Evolutionary conservation across 805 yeast genomes (phyloP), one percentile per base, ranked within the genome.

Genomic region (Metschnikowia lochheadii): DNA sequence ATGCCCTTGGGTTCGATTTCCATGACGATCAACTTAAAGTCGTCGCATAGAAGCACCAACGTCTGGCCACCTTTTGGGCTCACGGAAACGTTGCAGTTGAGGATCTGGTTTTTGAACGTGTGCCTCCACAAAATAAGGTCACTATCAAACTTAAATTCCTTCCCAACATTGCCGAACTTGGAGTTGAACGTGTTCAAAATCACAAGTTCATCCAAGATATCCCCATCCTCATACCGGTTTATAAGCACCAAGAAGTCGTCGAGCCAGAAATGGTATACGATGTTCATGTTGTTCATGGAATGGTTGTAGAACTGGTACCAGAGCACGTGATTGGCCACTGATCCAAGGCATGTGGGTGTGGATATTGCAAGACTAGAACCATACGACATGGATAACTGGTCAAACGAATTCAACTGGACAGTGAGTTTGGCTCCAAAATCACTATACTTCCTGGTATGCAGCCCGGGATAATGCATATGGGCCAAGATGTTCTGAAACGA

Each of bases 71-170:
- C n/a, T 3, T 11, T 14, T 11, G 13, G 17, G 4, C 31, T 15
- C 10, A 39, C 49, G 10, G 48, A 49, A 3, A 62, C 49, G 14
- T 64, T 63, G 29, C 57, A 55, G 20, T 48, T 51, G 32, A 67
- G 40, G 32, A 69, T 58, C 17, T 52, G 52, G 21, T 60, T 57
- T 35, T 62, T 61, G 48, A 70, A 67, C 47, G 67, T 61, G 46
- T 69, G 68, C 44, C 72, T 66, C 77, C 77, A 73, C 6, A 70
- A 55, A 21, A 72, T 64, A 38, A 63, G 51, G 50, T 74, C 78
- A 49, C 69, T 68, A 48, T 72, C 74, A 47, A 74, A 71, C 20
- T 60, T 60, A 37, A 65, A 63, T 7, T 51, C 52, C 8, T 53
- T 63, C 5, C 67, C 68, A 15, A 72, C 73, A 26, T 52, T 53